A percentile compares a stretch with the other conserved stretches of the same genome.
These are phyloP conservation scores for Didymella pomorum DNA, from an alignment of 2,329 filamentous ascomycete species.

Conservation along the genomic window DNA sequence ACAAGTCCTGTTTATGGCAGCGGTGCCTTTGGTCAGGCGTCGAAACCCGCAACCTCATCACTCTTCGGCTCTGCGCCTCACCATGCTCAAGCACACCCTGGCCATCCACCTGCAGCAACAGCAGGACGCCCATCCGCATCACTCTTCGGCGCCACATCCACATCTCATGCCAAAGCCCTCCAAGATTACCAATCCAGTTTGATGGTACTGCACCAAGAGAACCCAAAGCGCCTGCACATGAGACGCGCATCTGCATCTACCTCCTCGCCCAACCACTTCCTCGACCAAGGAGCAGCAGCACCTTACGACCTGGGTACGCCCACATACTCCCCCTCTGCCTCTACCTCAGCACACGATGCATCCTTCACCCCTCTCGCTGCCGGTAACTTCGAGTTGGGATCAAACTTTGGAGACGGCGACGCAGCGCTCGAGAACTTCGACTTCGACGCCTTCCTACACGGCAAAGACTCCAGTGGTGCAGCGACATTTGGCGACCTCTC, in stretches of 20 bases:
- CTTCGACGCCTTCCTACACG: constrained; percentile 72
- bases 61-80: too few species aligned
- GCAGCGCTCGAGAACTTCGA: constrained; percentile 74
- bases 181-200: neutral
- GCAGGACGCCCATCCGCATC: neutral
- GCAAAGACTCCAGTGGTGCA: constrained; percentile 52
- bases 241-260: neutral
- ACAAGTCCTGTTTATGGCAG: too few species aligned
- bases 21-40: too few species aligned
- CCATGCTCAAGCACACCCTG: too few species aligned
- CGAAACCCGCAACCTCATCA: too few species aligned
- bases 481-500: too few species aligned
- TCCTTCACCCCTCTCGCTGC: too few species aligned
- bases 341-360: neutral
- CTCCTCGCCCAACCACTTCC: too few species aligned
- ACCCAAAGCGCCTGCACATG: neutral
- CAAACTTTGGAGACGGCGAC: constrained; percentile 57
- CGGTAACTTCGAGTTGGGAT: too few species aligned
- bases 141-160: neutral
- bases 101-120: neutral
- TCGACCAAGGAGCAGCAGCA: too few species aligned
- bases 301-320: too few species aligned
- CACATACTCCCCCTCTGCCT: neutral
- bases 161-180: neutral
- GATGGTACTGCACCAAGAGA: neutral